Percentiles rank a stretch among this genome's conserved stretches.
Evolutionary conservation across 441 rosid species (phyloP).

Genomic region (Gossypium davidsonii): DNA sequence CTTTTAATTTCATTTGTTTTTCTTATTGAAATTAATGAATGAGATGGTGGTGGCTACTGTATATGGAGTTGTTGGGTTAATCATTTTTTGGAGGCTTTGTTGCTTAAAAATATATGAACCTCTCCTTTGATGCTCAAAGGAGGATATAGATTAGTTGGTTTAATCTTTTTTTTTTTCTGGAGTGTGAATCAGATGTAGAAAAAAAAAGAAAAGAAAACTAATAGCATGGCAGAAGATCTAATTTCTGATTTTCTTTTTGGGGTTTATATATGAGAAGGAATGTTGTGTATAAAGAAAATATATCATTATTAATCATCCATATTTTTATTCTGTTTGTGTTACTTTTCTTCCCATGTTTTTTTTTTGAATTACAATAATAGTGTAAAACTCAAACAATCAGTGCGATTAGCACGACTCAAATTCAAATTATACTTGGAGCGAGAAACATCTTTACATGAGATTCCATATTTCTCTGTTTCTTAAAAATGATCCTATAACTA

Average conservation of each 20-base stretch:
- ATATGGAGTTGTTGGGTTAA: conserved; percentile 23
- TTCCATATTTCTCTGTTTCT: too few species aligned
- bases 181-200: conserved; percentile 7
- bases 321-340: background rate
- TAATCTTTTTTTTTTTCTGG: background rate
- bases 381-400: too few species aligned
- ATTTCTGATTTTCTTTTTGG: background rate
- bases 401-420: accelerated
- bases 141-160: background rate
- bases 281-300: background rate
- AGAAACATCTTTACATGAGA: accelerated
- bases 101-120: conserved; percentile 2
- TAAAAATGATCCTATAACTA: too few species aligned
- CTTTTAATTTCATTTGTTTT: background rate
- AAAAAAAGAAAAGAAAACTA: background rate
- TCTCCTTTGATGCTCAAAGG: conserved; percentile 6
- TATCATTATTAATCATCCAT: background rate
- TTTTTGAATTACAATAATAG: too few species aligned
- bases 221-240: background rate
- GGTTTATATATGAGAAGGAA: background rate
- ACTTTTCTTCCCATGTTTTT: background rate
- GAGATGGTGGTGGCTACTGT: conserved; percentile 25
- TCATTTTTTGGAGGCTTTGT: conserved; percentile 20
- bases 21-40: background rate
- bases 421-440: accelerated